phyloP scores from a whole-genome alignment of 768 basidiomycete genomes.

The Lactarius trivialis region DNA sequence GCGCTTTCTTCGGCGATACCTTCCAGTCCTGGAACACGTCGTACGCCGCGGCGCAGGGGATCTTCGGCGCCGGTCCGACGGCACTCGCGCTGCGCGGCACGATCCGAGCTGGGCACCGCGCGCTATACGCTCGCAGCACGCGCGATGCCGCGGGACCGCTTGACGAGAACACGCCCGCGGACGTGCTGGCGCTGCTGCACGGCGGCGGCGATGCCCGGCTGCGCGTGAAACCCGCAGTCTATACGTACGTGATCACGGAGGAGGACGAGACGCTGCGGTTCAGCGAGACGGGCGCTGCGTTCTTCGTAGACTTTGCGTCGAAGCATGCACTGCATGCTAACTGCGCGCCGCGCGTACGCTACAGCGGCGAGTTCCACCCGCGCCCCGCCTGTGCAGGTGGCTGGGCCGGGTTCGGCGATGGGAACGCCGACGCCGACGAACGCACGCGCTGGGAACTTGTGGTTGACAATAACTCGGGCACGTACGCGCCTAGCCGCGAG shows the following conservation, averaged over 20 bases:
- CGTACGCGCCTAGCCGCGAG: slow-evolving; percentile 65
- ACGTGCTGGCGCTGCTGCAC: slow-evolving; percentile 47
- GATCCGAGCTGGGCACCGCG: slow-evolving; percentile 64
- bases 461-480: slow-evolving; percentile 83
- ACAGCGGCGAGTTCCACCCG: slow-evolving; percentile 76
- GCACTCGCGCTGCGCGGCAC: slow-evolving; percentile 58
- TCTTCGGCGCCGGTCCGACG: slow-evolving; percentile 54
- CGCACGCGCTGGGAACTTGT: slow-evolving; percentile 62
- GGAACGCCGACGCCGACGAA: slow-evolving; percentile 41
- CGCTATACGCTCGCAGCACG: slow-evolving; percentile 66
- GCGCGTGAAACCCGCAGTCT: slow-evolving; percentile 73
- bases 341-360: slow-evolving; percentile 59
- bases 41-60: slow-evolving; percentile 65
- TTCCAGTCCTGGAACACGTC: slow-evolving; percentile 60
- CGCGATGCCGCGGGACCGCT: slow-evolving; percentile 59
- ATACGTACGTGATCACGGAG: slow-evolving; percentile 76
- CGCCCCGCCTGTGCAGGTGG: slow-evolving; percentile 50
- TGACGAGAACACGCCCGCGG: slow-evolving; percentile 38
- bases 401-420: slow-evolving; percentile 57
- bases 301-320: slow-evolving; percentile 80
- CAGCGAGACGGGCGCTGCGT: slow-evolving; percentile 81
- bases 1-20: slow-evolving; percentile 50
- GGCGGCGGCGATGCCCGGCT: slow-evolving; percentile 28
- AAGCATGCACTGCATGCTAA: slow-evolving; percentile 84
- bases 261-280: slow-evolving; percentile 75